Base-by-base conservation (phyloP, 139 green algal genomes). In the Gonium pectorale region DNA sequence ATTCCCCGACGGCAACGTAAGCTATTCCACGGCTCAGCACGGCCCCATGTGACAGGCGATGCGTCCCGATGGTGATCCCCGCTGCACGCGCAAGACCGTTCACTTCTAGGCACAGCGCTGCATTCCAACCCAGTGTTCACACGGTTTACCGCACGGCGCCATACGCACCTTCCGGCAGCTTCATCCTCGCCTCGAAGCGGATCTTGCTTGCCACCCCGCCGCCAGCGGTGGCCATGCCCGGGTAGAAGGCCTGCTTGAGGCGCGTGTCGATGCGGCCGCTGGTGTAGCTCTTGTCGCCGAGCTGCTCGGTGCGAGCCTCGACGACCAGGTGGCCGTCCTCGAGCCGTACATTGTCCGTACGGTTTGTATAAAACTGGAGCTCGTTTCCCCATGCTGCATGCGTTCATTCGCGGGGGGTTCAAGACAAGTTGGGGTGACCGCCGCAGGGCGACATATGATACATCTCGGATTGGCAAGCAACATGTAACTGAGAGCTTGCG, bases 231-330 rank as follows among this genome's bases (percentile, higher is more conserved):
- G n/a, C n/a, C 64, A 71, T 37, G 7, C 64, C 64, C 35, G 64
- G 64, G 35, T 71, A 71, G 64, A 51, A 71, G 11, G 64, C 64
- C 35, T 29, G 64, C 64, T 71, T 71, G 35, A 71, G 64, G 3
- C 64, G 64, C 3, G 64, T 71, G 64, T 71, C 64, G 64, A 71
- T 71, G 35, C 64, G 64, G 33, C 35, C 64, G 5, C 35, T 49
- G 17, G 64, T 71, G 64, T 49, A 71, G 64, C 5, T 29, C 64
- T 33, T 71, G 33, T 9, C 64, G 35, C 37, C 37, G 9, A 33
- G 31, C 11, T 33, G 2, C 35, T 71, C 64, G 6, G 35, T 6
- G 21, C 64, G 64, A 13, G 64, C 64, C 64, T 71, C 64, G 29
- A 71, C 46, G 3, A 71, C 64, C 33, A 71, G 21, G 35, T 29